Evolutionary conservation across 2,329 filamentous ascomycete species (phyloP), one percentile per base, ranked within the genome.

Genomic region (Arthrobotrys pseudoclavata): DNA sequence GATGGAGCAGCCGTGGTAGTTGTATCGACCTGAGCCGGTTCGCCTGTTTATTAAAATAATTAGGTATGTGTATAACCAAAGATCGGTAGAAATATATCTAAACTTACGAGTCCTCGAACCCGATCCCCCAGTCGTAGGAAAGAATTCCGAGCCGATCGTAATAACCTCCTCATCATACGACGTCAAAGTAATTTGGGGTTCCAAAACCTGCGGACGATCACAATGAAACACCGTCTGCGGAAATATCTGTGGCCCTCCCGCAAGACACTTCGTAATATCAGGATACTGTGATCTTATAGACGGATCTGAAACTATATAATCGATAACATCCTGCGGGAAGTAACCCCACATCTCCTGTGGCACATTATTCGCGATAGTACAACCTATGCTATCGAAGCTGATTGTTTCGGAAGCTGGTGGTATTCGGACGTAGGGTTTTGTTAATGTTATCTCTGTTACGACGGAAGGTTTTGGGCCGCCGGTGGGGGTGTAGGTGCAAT

Each of bases 321-420:
- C 67, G 29, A 69, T 52, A 10, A 69, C 55, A 22, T 69, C 67
- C 26, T 69, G 67, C 12, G 53, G 67, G 29, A 62, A 7, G 45
- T 60, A 69, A 4, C 67, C 67, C 67, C 67, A 69, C 20, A 69
- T 26, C 15, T 69, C 52, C 22, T 69, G 67, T 1, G 67, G 42
- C 13, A n/a, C 34, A 18, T 62, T 13, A 3, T 12, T 9, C 1
- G 6, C 18, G 6, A 69, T 24, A 18, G 18, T 12, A 31, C 66
- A 69, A 2, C 50, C 37, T 4, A 20, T 12, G n/a, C 2, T 12
- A n/a, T 47, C 13, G 15, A 45, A 31, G 13, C 3, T 37, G 37
- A 61, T 15, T 4, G 67, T 69, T 37, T 61, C 67, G 6, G 67
- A 48, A 9, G 42, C 13, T 5, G 45, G 45, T 18, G 53, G 10